A percentile compares a stretch with the other conserved stretches of the same genome.
phyloP scores from a whole-genome alignment of 768 basidiomycete species.

The Boletus rufocinnamomeus region DNA sequence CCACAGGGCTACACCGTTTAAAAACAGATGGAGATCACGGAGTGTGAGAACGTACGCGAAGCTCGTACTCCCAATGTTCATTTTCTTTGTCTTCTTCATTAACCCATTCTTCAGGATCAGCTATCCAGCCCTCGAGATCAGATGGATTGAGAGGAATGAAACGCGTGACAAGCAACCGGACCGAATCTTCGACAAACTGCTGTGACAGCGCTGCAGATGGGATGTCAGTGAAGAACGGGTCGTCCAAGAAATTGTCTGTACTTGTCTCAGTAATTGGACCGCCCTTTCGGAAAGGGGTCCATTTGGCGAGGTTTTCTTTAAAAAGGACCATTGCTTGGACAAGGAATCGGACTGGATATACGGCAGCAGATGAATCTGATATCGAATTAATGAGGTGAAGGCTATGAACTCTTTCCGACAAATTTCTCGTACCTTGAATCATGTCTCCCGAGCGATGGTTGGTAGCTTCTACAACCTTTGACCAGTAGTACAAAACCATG shows the following conservation, averaged over 20 bases:
- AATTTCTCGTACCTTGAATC: conserved; percentile 53
- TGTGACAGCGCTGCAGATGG: conserved; percentile 53
- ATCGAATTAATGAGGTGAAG: background rate
- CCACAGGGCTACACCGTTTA: conserved; percentile 71
- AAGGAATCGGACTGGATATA: conserved; percentile 77
- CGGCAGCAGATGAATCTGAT: conserved; percentile 60
- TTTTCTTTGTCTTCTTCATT: conserved; percentile 86
- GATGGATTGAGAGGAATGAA: conserved; percentile 82
- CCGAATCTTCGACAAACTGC: conserved; percentile 73
- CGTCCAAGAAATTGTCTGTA: conserved; percentile 30
- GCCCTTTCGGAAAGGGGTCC: conserved; percentile 66
- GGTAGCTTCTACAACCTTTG: conserved; percentile 73
- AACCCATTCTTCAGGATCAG: conserved; percentile 94
- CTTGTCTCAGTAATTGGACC: conserved; percentile 62
- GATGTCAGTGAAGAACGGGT: conserved; percentile 16
- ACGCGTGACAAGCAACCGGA: conserved; percentile 73
- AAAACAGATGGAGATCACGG: background rate
- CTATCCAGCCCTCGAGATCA: conserved; percentile 83
- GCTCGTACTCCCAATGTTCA: conserved; percentile 92
- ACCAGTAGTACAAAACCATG: conserved; percentile 80
- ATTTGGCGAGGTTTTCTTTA: conserved; percentile 78
- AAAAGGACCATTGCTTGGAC: conserved; percentile 87
- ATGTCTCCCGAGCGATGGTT: conserved; percentile 46
- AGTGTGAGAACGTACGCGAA: conserved; percentile 61
- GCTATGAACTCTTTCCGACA: background rate